phyloP scores from a whole-genome alignment of 495 filamentous ascomycete genomes.

The Lineolata rhizophorae region DNA sequence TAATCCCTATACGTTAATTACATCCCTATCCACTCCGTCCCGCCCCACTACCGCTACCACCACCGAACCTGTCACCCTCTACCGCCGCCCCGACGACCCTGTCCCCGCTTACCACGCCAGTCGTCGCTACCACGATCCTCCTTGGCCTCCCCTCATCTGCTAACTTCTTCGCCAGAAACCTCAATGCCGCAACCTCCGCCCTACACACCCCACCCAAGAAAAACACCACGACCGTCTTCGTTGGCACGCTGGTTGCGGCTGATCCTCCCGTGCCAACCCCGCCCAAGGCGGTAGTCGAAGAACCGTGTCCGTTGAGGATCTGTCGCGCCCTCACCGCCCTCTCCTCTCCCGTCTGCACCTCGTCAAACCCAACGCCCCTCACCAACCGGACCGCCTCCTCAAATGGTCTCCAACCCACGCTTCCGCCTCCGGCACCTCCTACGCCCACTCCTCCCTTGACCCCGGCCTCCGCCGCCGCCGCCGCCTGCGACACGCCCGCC shows the following conservation, averaged over 20 bases:
- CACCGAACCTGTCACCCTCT: constrained; percentile 44
- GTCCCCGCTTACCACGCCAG: constrained; percentile 73
- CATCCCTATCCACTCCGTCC: no score
- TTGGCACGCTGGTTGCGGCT: no score
- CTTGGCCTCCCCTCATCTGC: constrained; percentile 59
- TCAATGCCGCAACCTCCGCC: constrained; percentile 83
- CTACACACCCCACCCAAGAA: constrained; percentile 89
- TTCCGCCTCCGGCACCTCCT: no score
- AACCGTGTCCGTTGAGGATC: constrained; percentile 41
- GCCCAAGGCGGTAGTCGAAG: no score
- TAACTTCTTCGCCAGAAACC: constrained; percentile 54
- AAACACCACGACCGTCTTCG: constrained; percentile 77
- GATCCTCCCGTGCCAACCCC: constrained; percentile 35
- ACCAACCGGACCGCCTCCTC: constrained; percentile 74
- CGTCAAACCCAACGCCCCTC: constrained; percentile 70
- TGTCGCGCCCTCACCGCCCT: constrained; percentile 78
- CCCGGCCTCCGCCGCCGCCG: constrained; percentile 29
- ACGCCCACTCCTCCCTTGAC: no score
- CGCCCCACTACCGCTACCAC: no score
- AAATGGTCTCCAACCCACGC: constrained; percentile 70
- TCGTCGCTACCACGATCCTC: constrained; percentile 81
- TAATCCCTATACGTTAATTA: no score
- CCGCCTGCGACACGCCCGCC: constrained; percentile 14
- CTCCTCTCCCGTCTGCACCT: constrained; percentile 82
- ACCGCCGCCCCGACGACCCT: constrained; percentile 76